Base-by-base conservation (phyloP, 148 eudicot genomes). In the Nepenthes mirabilis region DNA sequence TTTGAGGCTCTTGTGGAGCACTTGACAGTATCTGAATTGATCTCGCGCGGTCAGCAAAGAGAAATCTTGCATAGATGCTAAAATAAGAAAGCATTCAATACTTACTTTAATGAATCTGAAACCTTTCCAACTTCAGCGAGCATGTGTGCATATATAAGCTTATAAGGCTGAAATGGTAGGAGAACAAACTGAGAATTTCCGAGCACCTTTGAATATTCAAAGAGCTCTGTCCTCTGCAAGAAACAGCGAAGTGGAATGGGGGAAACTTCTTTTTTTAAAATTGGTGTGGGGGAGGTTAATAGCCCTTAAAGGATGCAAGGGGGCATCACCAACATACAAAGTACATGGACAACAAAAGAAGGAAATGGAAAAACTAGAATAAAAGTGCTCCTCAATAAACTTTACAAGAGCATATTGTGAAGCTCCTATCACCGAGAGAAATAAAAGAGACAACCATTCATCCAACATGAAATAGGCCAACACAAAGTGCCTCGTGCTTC, bases 91-190 rank as follows among this genome's bases (percentile, higher is more conserved):
- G 55, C 37, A 35, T 36, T 33, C 35, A 55, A 50, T 11, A 57
- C 85, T 33, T 93, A 89, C 99, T 82, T 93, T 55, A 88, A 65
- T 51, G 99, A 82, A 37, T 93, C 99, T 1, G 99, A 79, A 64
- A 88, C 62, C 70, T 80, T 93, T 65, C 99, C 99, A 45, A 93
- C 87, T 80, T 93, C 99, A 33, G 96, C 99, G 69, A 93, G 78
- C 96, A 93, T 93, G 65, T 77, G 73, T 9, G 99, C 99, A 69
- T 93, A 93, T 48, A 93, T 51, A 70, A 85, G 75, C 72, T 93
- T 93, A 65, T 88, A 93, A 36, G 99, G 91, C 68, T 93, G 99
- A 74, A 93, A 88, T 9, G 90, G 81, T 36, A 79, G 79, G 63
- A 89, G 80, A 65, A 75, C 74, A 72, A 75, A 93, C 77, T 93